Base-by-base conservation (phyloP, 352 stramenopile genomes). In the Phytophthora kernoviae region DNA sequence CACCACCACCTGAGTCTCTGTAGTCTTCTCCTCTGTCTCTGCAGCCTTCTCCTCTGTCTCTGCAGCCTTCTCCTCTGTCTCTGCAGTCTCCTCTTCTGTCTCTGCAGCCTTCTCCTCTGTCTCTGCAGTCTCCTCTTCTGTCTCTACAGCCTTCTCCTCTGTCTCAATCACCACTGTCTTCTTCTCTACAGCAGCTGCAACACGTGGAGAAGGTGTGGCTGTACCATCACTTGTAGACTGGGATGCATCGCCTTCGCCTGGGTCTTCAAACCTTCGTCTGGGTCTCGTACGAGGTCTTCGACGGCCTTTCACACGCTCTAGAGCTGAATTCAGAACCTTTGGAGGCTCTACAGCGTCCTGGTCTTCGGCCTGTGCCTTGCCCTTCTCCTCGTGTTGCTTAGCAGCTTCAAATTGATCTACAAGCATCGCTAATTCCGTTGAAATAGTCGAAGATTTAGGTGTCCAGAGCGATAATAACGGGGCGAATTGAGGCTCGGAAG, bases 401-500 rank as follows among this genome's bases (percentile, higher is more conserved):
- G 73, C 51, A 6, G 78, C 68, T 20, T 87, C 67, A 17, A 78
- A 60, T 47, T 76, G 67, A 32, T 70, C 58, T 24, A 88, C 60
- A 18, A 87, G 57, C 46, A 72, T 61, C 45, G 59, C 64, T 32
- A 91, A 40, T 18, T 87, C 79, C 0, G 49, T 52, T 0, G 74
- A 64, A 34, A 76, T 40, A 1, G 58, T 45, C 15, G 63, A 59
- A 2, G 50, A 1, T 24, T 15, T 15, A 20, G 81, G 65, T 11
- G 77, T 73, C 79, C 77, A 89, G 5, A 77, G 51, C 21, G 61
- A 62, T 46, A 91, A 59, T 5, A 91, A 52, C 27, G 62, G 67
- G n/a, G 69, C 37, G 20, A 88, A 88, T 63, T 79, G 66, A 10
- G 68, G 57, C 45, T 64, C 0, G 73, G 79, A 15, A 91, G 60